phyloP scores from a whole-genome alignment of 2,329 filamentous ascomycete species.

The Ophiostoma triangulosporum region DNA sequence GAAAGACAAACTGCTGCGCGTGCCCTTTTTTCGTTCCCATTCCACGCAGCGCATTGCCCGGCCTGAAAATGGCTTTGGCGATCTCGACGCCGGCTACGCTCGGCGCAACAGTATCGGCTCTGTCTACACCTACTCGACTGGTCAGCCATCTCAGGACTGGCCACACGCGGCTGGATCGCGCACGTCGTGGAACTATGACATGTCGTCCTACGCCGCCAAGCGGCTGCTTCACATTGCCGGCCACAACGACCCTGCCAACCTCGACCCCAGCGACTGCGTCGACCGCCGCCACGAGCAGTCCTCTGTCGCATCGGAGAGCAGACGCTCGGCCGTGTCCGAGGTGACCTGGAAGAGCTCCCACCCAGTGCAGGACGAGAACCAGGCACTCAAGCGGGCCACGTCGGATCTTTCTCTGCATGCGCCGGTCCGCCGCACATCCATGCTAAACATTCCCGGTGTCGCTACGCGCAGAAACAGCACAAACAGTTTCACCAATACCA shows the following conservation, averaged over 20 bases:
- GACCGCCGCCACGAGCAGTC: conserved; percentile 17
- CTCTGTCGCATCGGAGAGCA: conserved; percentile 23
- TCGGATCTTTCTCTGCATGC: conserved; percentile 36
- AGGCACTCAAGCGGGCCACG: conserved; percentile 25
- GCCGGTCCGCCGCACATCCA: conserved; percentile 33
- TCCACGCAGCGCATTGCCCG: not conserved
- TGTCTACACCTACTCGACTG: conserved; percentile 10
- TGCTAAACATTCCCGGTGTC: conserved; percentile 35
- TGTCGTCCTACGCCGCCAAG: conserved; percentile 32
- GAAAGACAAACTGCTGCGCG: not conserved
- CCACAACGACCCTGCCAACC: not conserved
- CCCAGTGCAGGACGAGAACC: conserved; percentile 15
- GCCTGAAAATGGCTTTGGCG: conserved; percentile 1
- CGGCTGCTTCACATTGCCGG: conserved; percentile 20
- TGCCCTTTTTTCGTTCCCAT: conserved; percentile 3
- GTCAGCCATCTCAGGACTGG: not conserved
- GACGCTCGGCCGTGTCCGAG: conserved; percentile 20
- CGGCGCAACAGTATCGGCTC: conserved; percentile 21
- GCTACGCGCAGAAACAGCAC: conserved; percentile 28
- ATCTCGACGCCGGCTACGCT: conserved; percentile 5
- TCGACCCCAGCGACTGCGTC: conserved; percentile 14
- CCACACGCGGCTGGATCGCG: conserved; percentile 14
- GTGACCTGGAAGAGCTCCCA: conserved; percentile 26
- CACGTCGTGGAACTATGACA: conserved; percentile 29
- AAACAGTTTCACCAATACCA: conserved; percentile 10